Evolutionary conservation across 345 rosid genomes (phyloP), one percentile per base, ranked within the genome.

Genomic region (Eucalyptus leucophloia): DNA sequence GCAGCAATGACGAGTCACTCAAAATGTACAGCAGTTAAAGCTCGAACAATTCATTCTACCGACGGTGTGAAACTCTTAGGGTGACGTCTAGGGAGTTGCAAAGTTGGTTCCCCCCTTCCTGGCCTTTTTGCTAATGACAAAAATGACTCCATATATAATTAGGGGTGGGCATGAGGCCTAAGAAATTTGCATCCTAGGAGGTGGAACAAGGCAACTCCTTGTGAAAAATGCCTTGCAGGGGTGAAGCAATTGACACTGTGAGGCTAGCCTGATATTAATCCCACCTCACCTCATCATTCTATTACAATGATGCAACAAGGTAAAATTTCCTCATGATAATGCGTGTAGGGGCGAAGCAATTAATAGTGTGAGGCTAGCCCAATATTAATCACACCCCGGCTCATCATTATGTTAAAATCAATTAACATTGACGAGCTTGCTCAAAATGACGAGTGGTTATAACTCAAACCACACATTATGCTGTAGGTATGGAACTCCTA

Each of bases 391-490:
- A 14, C 9, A 6, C 72, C 19, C 3, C 3, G 0, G 19, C 34
- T 65, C 77, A 65, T 65, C 6, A 7, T 14, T 14, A 65, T 65
- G 37, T 14, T 65, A 65, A 1, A 1, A 65, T 30, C 3, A n/a
- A 9, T 1, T 16, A 4, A 18, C 4, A 18, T n/a, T n/a, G 77
- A 15, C 1, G 2, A 8, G 21, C 6, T 65, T 8, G 6, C 40
- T 65, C 21, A 65, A n/a, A n/a, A n/a, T n/a, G 37, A n/a, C 15
- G 10, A n/a, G 40, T 4, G n/a, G 2, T n/a, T 30, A n/a, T 65
- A n/a, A 65, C 19, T n/a, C 2, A 65, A 65, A n/a, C 1, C 77
- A n/a, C 9, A n/a, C 40, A 0, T 7, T n/a, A 16, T 1, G 0
- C n/a, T 0, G 3, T 16, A 34, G 40, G 10, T 65, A n/a, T 65